Evolutionary conservation across 148 eudicot genomes (phyloP).

Genomic region (Nepenthes gracilis): DNA sequence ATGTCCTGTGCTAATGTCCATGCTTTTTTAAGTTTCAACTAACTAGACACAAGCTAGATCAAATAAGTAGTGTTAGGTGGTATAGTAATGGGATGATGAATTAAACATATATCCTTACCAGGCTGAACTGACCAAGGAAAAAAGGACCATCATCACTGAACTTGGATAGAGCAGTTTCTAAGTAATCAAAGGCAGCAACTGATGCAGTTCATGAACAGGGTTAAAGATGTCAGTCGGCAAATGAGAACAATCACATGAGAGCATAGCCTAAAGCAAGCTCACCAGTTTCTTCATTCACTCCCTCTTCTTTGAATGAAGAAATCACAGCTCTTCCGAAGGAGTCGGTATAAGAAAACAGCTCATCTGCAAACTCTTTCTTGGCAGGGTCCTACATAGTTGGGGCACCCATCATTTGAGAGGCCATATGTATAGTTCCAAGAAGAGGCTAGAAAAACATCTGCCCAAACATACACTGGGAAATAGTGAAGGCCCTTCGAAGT

Average conservation of each 20-base stretch:
- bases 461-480: constrained; percentile 38
- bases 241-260: not conserved
- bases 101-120: constrained; percentile 27
- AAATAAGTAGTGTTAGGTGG: not conserved
- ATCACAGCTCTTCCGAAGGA: constrained; percentile 45
- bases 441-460: not conserved
- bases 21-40: too few species aligned
- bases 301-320: constrained; percentile 46
- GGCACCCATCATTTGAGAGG: not conserved
- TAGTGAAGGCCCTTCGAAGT: constrained; percentile 71
- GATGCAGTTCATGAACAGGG: constrained; percentile 5
- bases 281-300: constrained; percentile 45
- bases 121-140: constrained; percentile 49
- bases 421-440: not conserved
- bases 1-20: too few species aligned
- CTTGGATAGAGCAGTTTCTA: constrained; percentile 52
- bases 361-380: constrained; percentile 46
- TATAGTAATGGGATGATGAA: not conserved
- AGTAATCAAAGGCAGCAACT: constrained; percentile 56
- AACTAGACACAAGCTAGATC: too few species aligned
- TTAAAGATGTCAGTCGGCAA: not conserved
- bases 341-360: constrained; percentile 32
- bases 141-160: constrained; percentile 47
- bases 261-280: constrained; percentile 15
- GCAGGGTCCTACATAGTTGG: constrained; percentile 37